These are phyloP conservation scores for Salicornia ramosissima DNA, from an alignment of 148 eudicot species.

Conservation along the genomic window DNA sequence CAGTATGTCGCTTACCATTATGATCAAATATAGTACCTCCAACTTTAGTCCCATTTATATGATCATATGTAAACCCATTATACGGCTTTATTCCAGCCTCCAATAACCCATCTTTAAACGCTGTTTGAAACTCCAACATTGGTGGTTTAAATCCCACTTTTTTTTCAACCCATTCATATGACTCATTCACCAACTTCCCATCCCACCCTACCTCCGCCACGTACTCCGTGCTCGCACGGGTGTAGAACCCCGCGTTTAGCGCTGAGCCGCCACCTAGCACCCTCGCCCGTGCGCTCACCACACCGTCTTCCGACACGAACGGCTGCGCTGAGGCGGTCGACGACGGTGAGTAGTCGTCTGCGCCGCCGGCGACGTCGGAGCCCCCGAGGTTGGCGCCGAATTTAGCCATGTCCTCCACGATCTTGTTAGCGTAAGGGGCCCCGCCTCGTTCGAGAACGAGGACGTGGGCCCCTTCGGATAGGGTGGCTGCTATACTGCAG, in stretches of 20 bases:
- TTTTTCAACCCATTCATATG: slow-evolving; percentile 46
- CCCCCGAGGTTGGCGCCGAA: slow-evolving; percentile 36
- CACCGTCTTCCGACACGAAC: slow-evolving; percentile 49
- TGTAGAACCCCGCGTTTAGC: slow-evolving; percentile 50
- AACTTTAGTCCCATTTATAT: slow-evolving; percentile 44
- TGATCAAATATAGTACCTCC: slow-evolving; percentile 47
- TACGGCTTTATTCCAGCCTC: slow-evolving; percentile 43
- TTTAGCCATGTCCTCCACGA: slow-evolving; percentile 19
- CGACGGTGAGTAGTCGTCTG: slow-evolving; percentile 9
- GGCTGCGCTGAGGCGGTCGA: slow-evolving; percentile 34
- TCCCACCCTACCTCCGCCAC: slow-evolving; percentile 33
- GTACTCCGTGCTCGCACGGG: slow-evolving; percentile 28
- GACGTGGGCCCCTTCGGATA: slow-evolving; percentile 34
- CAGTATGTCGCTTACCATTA: slow-evolving; percentile 43
- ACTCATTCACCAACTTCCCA: slow-evolving; percentile 32
- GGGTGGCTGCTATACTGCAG: slow-evolving; percentile 42
- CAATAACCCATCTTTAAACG: slow-evolving; percentile 35
- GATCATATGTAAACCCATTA: slow-evolving; percentile 54
- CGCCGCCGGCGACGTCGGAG: too few relatives aligned
- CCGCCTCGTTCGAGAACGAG: slow-evolving; percentile 51
- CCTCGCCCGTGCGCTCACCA: slow-evolving; percentile 36
- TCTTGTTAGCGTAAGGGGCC: slow-evolving; percentile 32
- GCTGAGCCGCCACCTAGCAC: slow-evolving; percentile 49
- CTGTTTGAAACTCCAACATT: slow-evolving; percentile 39
- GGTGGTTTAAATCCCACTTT: slow-evolving; percentile 40